phyloP scores from a whole-genome alignment of 495 filamentous ascomycete species.

The Evernia prunastri region DNA sequence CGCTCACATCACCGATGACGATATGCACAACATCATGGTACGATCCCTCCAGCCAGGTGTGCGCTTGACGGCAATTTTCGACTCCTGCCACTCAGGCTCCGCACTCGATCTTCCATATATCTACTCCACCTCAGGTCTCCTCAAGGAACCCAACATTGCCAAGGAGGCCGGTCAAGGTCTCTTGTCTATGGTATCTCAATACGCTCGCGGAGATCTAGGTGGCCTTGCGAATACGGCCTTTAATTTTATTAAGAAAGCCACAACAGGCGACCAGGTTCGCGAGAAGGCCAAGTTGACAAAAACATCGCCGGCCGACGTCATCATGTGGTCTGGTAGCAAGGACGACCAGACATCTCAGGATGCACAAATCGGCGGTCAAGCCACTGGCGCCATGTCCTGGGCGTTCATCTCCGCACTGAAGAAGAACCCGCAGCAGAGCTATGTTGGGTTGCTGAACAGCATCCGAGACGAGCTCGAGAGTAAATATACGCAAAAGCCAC shows the following conservation, averaged over 20 bases:
- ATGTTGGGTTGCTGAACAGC: slow-evolving; percentile 89
- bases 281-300: slow-evolving; percentile 78
- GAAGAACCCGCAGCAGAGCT: slow-evolving; percentile 97
- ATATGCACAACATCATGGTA: slow-evolving; percentile 99
- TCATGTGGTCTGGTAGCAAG: slow-evolving; percentile 97
- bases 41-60: slow-evolving; percentile 72
- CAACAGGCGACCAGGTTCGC: slow-evolving; percentile 72
- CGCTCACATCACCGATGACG: slow-evolving; percentile 95
- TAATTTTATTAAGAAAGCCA: slow-evolving; percentile 90
- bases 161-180: slow-evolving; percentile 96
- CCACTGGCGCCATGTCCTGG: slow-evolving; percentile 97
- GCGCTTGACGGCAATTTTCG: slow-evolving; percentile 93
- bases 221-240: slow-evolving; percentile 74
- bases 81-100: slow-evolving; percentile 98
- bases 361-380: slow-evolving; percentile 65
- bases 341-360: slow-evolving; percentile 88
- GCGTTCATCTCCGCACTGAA: slow-evolving; percentile 90
- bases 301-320: slow-evolving; percentile 89
- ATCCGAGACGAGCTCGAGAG: slow-evolving; percentile 85
- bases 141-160: slow-evolving; percentile 97
- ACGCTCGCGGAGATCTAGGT: slow-evolving; percentile 83
- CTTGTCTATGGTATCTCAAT: slow-evolving; percentile 80
- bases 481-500: slow-evolving; percentile 93
- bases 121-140: slow-evolving; percentile 88
- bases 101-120: slow-evolving; percentile 95